Evolutionary conservation across 768 basidiomycete species (phyloP).

Genomic region (Asterophora parasitica): DNA sequence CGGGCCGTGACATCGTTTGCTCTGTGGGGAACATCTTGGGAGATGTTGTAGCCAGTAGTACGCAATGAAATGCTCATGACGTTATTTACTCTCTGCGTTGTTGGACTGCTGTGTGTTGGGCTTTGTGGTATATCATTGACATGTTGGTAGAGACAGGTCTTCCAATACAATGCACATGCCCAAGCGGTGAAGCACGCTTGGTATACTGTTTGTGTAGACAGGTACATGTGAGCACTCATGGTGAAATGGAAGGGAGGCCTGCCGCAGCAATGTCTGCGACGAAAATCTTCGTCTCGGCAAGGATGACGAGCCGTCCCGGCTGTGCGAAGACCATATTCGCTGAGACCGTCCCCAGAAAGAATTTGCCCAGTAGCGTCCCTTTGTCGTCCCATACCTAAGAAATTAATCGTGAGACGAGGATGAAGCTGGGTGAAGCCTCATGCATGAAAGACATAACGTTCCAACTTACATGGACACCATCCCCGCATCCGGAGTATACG

Average conservation of each 20-base stretch:
- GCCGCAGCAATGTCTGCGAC: constrained; percentile 42
- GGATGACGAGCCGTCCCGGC: constrained; percentile 36
- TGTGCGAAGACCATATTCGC: constrained; percentile 46
- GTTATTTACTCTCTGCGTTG: no score
- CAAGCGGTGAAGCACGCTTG: no score
- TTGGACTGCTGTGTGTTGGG: no score
- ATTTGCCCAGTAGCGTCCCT: constrained; percentile 60
- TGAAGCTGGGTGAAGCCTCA: background rate
- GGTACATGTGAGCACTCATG: constrained; percentile 2
- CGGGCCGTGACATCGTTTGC: no score
- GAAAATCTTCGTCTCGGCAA: constrained; percentile 45
- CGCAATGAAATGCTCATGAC: no score
- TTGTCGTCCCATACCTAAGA: constrained; percentile 47
- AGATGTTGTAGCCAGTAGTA: no score
- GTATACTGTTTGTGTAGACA: no score
- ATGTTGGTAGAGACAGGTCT: no score
- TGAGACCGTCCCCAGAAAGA: constrained; percentile 44
- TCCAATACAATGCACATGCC: no score
- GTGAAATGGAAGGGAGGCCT: constrained; percentile 12
- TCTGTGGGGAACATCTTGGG: no score
- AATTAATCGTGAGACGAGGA: background rate
- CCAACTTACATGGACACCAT: constrained; percentile 53
- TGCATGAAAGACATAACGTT: background rate
- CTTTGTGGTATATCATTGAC: no score
- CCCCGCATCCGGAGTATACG: constrained; percentile 64